Evolutionary conservation across 1,139 yeast genomes (phyloP).

Genomic region (Arxiozyma bovina): DNA sequence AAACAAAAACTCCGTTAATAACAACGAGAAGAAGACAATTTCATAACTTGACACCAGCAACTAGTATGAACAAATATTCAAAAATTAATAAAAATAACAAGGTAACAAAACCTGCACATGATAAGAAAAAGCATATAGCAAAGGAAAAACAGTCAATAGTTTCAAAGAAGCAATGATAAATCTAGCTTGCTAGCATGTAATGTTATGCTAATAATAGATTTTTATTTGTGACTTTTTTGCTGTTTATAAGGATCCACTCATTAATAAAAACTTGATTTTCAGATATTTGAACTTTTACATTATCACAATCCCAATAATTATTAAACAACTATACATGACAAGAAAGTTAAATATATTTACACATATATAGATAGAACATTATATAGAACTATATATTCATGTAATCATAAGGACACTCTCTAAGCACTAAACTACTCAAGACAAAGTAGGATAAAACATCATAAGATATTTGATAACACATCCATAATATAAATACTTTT

Average conservation of each 20-base stretch:
- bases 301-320: too few relatives aligned
- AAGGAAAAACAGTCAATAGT: not conserved
- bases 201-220: not conserved
- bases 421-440: not conserved
- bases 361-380: not conserved
- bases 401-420: not conserved
- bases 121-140: constrained; percentile 1
- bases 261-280: not conserved
- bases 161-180: not conserved
- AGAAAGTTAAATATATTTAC: not conserved
- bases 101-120: not conserved
- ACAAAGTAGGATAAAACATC: too few relatives aligned
- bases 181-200: not conserved
- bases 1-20: constrained; percentile 7
- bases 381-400: not conserved
- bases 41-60: constrained; percentile 3
- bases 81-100: constrained; percentile 3
- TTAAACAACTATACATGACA: not conserved
- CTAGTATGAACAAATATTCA: not conserved
- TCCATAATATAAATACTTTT: too few relatives aligned
- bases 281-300: too few relatives aligned
- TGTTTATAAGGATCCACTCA: not conserved
- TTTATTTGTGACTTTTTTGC: not conserved
- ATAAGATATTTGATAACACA: too few relatives aligned
- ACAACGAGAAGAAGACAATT: constrained; percentile 5